These are phyloP conservation scores for Excoecaria cochinchinensis DNA, from an alignment of 345 rosid species.

Conservation along the genomic window DNA sequence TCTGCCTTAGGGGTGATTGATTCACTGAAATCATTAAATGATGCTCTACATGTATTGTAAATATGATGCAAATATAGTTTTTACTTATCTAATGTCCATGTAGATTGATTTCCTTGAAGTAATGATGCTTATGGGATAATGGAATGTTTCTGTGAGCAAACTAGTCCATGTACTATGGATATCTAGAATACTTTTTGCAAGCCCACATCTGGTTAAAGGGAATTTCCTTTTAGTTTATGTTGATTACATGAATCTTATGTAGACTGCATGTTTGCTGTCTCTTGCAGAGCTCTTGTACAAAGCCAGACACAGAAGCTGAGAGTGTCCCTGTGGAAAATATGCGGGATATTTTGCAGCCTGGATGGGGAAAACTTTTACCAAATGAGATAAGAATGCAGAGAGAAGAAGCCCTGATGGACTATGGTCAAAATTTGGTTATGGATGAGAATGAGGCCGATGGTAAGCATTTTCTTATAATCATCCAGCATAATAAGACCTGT, in stretches of 20 bases:
- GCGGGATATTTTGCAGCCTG: conserved; percentile 27
- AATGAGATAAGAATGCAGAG: conserved; percentile 27
- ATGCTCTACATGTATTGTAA: neutral
- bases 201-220: conserved; percentile 18
- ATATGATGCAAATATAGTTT: neutral
- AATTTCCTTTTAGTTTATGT: conserved; percentile 27
- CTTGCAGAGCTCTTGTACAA: conserved; percentile 83
- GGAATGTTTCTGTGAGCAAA: conserved; percentile 4
- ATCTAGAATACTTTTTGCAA: conserved; percentile 5
- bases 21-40: neutral
- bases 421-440: conserved; percentile 23
- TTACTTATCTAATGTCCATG: conserved; percentile 4
- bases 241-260: conserved; percentile 26
- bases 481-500: conserved; percentile 4
- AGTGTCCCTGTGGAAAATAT: conserved; percentile 40
- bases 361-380: conserved; percentile 19
- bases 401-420: conserved; percentile 18
- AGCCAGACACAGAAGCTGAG: conserved; percentile 67
- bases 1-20: neutral
- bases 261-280: conserved; percentile 33
- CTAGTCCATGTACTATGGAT: neutral
- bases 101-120: neutral
- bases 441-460: conserved; percentile 41
- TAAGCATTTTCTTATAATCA: conserved; percentile 19
- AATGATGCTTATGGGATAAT: conserved; percentile 3